Conservation (phyloP, 192 early-diverging fungal genomes). For the Linnemannia schmuckeri region DNA sequence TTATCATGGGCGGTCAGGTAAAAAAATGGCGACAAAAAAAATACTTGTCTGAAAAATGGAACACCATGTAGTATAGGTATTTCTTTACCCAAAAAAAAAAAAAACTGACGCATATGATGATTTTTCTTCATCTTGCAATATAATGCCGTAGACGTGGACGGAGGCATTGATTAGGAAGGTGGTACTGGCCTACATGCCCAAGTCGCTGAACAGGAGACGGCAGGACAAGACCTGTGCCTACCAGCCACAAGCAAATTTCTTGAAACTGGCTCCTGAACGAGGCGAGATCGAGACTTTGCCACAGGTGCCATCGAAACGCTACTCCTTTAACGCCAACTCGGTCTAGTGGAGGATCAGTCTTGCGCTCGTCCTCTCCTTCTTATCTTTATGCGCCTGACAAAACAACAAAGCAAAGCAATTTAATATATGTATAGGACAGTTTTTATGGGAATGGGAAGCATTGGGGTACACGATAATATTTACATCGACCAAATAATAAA, state of each 20-base stretch:
- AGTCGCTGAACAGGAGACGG: slow-evolving; percentile 15
- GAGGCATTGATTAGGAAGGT: slow-evolving; percentile 34
- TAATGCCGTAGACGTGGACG: slow-evolving; percentile 14
- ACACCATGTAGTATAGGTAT: too few relatives aligned
- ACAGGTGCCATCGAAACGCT: slow-evolving; percentile 29
- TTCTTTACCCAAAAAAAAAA: background rate
- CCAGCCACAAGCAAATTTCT: slow-evolving; percentile 38
- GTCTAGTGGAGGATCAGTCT: background rate
- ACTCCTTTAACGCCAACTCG: slow-evolving; percentile 9
- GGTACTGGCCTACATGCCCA: slow-evolving; percentile 30
- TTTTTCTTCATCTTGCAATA: background rate
- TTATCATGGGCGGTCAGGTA: slow-evolving; percentile 39
- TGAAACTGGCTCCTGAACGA: slow-evolving; percentile 20
- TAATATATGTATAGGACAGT: too few relatives aligned
- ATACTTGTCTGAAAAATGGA: too few relatives aligned
- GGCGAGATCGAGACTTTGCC: slow-evolving; percentile 26
- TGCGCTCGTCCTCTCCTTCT: background rate
- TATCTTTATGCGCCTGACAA: background rate
- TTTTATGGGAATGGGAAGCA: too few relatives aligned
- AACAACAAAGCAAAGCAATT: too few relatives aligned
- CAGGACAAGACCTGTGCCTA: slow-evolving; percentile 34
- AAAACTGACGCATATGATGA: background rate
- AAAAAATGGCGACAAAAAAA: background rate
- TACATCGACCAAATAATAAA: too few relatives aligned
- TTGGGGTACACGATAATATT: too few relatives aligned